These are phyloP conservation scores for Trichodelitschia bisporula DNA, from an alignment of 495 filamentous ascomycete genomes.

Conservation along the genomic window DNA sequence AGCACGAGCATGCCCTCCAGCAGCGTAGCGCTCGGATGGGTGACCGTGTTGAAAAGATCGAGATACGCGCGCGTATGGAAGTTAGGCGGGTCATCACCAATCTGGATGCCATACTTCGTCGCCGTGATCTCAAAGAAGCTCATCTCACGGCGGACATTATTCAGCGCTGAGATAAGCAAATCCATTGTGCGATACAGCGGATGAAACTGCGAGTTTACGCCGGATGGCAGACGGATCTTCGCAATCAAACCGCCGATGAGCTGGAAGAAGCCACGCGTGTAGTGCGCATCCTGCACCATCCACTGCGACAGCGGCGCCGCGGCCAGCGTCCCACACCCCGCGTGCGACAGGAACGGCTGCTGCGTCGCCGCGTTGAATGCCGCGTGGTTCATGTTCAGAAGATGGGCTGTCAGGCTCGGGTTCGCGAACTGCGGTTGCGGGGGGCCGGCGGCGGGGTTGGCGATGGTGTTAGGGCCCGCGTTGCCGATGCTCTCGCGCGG, in stretches of 20 bases:
- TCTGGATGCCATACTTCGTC: constrained; percentile 30
- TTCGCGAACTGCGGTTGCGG: constrained; percentile 3
- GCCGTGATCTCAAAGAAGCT: constrained; percentile 41
- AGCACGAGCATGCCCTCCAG: constrained; percentile 45
- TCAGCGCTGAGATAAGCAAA: constrained; percentile 36
- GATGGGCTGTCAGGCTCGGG: constrained; percentile 25
- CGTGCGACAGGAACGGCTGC: constrained; percentile 40
- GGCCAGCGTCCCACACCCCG: constrained; percentile 35
- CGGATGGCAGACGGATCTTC: constrained; percentile 30
- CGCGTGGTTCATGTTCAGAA: constrained; percentile 18
- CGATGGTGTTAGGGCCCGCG: constrained; percentile 2
- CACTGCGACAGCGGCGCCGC: constrained; percentile 33
- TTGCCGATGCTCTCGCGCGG: constrained; percentile 8
- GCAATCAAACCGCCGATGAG: constrained; percentile 42
- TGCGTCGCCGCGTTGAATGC: constrained; percentile 32
- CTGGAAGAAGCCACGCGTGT: constrained; percentile 45
- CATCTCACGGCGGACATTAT: constrained; percentile 41
- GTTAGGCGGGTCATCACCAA: constrained; percentile 21
- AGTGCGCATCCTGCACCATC: constrained; percentile 54
- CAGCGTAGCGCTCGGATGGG: constrained; percentile 19
- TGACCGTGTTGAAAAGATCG: constrained; percentile 28
- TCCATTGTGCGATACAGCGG: constrained; percentile 24
- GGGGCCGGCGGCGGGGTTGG: constrained; percentile 3
- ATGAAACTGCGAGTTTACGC: constrained; percentile 16
- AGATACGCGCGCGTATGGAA: constrained; percentile 25